These are phyloP conservation scores for Penicillium egyptiacum DNA, from an alignment of 495 filamentous ascomycete species.

Conservation along the genomic window DNA sequence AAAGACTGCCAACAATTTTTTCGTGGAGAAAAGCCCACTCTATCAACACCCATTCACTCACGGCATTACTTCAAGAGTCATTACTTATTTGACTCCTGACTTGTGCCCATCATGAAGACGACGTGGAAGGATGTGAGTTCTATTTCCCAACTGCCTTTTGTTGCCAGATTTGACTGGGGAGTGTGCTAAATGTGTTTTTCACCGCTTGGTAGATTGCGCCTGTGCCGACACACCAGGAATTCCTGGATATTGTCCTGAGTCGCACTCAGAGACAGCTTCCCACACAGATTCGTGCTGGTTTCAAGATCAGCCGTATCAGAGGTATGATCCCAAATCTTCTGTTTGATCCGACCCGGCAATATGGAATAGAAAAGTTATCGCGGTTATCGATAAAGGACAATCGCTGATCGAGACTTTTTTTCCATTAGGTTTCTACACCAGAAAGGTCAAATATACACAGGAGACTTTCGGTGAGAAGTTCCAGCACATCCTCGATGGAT, in stretches of 20 bases:
- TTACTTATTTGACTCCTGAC: slow-evolving; percentile 28
- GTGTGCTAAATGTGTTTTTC: slow-evolving; percentile 30
- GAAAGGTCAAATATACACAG: slow-evolving; percentile 98
- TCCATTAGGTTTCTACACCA: slow-evolving; percentile 77
- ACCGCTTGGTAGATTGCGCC: slow-evolving; percentile 66
- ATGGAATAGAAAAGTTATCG: slow-evolving; percentile 24
- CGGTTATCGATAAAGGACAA: slow-evolving; percentile 29
- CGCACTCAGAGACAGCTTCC: slow-evolving; percentile 92
- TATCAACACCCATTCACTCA: slow-evolving; percentile 29
- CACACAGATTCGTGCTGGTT: slow-evolving; percentile 93
- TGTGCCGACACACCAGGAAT: slow-evolving; percentile 91
- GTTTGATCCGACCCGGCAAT: slow-evolving; percentile 4
- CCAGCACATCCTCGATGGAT: slow-evolving; percentile 82
- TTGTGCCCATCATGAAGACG: slow-evolving; percentile 62
- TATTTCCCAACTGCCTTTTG: neutral
- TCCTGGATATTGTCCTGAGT: slow-evolving; percentile 93
- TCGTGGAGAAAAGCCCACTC: slow-evolving; percentile 28
- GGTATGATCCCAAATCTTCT: slow-evolving; percentile 40
- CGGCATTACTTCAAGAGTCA: slow-evolving; percentile 24
- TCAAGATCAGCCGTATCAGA: slow-evolving; percentile 94
- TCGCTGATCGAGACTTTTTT: slow-evolving; percentile 32
- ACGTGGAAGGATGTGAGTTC: slow-evolving; percentile 64
- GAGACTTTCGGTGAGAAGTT: slow-evolving; percentile 97
- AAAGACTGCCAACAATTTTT: slow-evolving; percentile 29
- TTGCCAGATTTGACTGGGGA: slow-evolving; percentile 3